Evolutionary conservation across 345 rosid species (phyloP).

Genomic region (Diplotaxis tenuifolia): DNA sequence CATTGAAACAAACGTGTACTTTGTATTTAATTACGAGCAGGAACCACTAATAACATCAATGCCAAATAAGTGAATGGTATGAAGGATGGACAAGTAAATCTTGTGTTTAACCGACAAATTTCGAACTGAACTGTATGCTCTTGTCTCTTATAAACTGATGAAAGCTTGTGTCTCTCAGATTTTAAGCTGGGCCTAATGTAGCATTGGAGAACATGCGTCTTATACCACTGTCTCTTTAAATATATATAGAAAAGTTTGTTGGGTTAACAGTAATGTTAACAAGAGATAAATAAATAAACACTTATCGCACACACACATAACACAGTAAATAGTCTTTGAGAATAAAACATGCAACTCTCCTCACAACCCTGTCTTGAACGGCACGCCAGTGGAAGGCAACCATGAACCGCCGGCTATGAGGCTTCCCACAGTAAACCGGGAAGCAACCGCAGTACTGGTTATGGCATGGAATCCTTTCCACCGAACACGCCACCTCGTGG

Average conservation of each 20-base stretch:
- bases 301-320: no score
- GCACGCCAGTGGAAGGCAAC: conserved; percentile 74
- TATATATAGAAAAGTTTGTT: neutral
- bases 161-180: neutral
- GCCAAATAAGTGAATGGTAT: neutral
- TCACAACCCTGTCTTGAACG: conserved; percentile 62
- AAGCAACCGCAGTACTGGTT: conserved; percentile 56
- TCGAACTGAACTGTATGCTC: neutral
- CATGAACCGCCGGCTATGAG: conserved; percentile 73
- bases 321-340: neutral
- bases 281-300: no score
- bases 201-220: neutral
- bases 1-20: neutral
- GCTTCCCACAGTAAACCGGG: conserved; percentile 60
- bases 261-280: no score
- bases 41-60: neutral
- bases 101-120: neutral
- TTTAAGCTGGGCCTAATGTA: neutral
- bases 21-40: neutral
- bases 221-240: neutral
- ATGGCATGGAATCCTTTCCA: conserved; percentile 73
- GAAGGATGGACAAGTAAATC: neutral
- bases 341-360: neutral
- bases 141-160: neutral
- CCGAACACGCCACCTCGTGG: conserved; percentile 59